Evolutionary conservation across 805 yeast species (phyloP).

Genomic region (Grigorovia yakushimaensis): DNA sequence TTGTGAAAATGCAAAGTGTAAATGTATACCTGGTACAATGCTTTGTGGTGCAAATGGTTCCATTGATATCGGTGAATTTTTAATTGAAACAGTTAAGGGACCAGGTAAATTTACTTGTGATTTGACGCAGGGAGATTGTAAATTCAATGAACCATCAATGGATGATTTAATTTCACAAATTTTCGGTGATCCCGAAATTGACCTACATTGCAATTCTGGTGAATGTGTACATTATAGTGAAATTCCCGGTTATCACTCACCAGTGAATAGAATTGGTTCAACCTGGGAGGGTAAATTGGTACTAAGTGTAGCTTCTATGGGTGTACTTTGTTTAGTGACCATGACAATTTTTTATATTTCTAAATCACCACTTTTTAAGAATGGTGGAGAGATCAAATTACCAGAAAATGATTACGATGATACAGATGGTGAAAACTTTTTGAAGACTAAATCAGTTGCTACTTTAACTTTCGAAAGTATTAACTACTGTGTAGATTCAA

Average conservation of each 20-base stretch:
- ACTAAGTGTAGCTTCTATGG: constrained; percentile 31
- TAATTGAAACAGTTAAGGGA: constrained; percentile 80
- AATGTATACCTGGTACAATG: constrained; percentile 87
- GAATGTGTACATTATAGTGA: constrained; percentile 91
- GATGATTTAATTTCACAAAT: constrained; percentile 81
- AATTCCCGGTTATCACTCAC: constrained; percentile 79
- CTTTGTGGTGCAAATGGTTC: constrained; percentile 92
- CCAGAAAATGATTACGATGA: constrained; percentile 15
- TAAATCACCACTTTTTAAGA: constrained; percentile 53
- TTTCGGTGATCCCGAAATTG: constrained; percentile 90
- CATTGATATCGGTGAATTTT: constrained; percentile 86
- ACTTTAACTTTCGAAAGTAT: constrained; percentile 68
- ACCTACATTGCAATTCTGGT: constrained; percentile 70
- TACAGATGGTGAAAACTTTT: constrained; percentile 28
- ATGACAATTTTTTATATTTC: constrained; percentile 37
- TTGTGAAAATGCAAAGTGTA: constrained; percentile 72
- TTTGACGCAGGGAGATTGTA: constrained; percentile 48
- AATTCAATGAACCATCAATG: constrained; percentile 92
- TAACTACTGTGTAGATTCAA: constrained; percentile 34
- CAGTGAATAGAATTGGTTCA: constrained; percentile 32
- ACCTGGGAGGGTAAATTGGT: constrained; percentile 35
- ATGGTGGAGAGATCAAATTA: constrained; percentile 15
- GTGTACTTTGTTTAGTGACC: constrained; percentile 27
- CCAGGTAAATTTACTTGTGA: constrained; percentile 91
- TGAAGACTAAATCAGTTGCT: constrained; percentile 51